Conservation (phyloP, 306 rosid genomes). For the Hippophae tibetana region DNA sequence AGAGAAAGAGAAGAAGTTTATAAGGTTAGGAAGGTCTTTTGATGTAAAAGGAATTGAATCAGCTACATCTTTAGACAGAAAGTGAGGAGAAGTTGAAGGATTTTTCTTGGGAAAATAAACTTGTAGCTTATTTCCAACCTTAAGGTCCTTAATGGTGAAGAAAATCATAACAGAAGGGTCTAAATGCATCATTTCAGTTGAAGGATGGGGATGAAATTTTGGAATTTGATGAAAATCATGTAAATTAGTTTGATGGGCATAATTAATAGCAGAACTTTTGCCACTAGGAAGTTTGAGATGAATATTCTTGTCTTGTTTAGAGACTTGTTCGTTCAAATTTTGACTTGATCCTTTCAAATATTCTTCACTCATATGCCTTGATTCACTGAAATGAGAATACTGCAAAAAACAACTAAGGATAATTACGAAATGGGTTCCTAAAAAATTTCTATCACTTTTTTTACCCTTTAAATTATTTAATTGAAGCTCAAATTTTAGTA, state of each 20-base stretch:
- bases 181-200: slow-evolving; percentile 22
- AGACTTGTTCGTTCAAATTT: no score
- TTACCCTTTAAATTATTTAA: not conserved
- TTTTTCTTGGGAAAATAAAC: slow-evolving; percentile 59
- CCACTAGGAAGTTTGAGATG: not conserved
- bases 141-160: slow-evolving; percentile 49
- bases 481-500: not conserved
- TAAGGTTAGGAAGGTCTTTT: slow-evolving; percentile 38
- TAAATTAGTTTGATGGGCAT: no score
- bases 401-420: slow-evolving; percentile 15
- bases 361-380: slow-evolving; percentile 15
- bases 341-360: not conserved
- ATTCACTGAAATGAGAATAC: slow-evolving; percentile 23
- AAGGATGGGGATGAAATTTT: slow-evolving; percentile 15
- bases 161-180: slow-evolving; percentile 52
- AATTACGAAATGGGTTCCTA: not conserved
- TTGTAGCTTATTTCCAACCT: slow-evolving; percentile 44
- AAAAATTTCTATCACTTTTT: not conserved
- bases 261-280: not conserved
- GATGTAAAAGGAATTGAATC: slow-evolving; percentile 56
- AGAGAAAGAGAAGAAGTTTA: slow-evolving; percentile 38
- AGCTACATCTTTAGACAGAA: slow-evolving; percentile 37
- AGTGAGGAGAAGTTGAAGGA: slow-evolving; percentile 43
- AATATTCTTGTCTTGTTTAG: not conserved
- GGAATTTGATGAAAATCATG: no score